Evolutionary conservation across 768 basidiomycete genomes (phyloP), one percentile per base, ranked within the genome.

Genomic region (Mycena pura): DNA sequence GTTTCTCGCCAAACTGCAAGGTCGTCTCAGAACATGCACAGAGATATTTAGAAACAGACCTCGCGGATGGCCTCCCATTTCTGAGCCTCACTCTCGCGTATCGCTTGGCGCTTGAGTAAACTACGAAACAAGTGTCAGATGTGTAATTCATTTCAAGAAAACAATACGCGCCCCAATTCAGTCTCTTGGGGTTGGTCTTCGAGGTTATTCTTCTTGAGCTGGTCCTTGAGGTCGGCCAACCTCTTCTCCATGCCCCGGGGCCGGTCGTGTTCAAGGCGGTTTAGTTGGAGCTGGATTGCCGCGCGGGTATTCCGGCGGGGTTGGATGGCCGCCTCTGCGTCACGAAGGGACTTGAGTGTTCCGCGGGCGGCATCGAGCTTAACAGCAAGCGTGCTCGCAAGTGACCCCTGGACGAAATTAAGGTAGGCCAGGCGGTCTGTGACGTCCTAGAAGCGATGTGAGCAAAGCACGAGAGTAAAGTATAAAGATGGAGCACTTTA

Each of bases 1-100:
- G 74, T 71, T 94, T 95, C 73, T 95, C 93, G 44, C 85, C 91
- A 58, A 89, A 95, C 92, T 94, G 54, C 2, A 52, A 38, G 43
- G 41, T 3, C 38, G 41, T 31, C 49, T 50, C 43, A 28, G 53
- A 36, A 53, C 41, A 39, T 49, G 47, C 34, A 22, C 31, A 13
- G n/a, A 6, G 19, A 28, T 21, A n/a, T 3, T 59, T 45, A 14
- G 29, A 39, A 27, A 67, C 69, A 54, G 68, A 91, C 92, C 85
- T 95, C 93, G 70, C 86, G 82, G 49, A 93, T 74, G 11, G 93
- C 93, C 40, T 89, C 85, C 92, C 93, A 95, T 66, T 92, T 93
- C 39, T 79, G 71, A 44, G 80, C 77, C 70, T 94, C 93, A 71
- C 90, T 91, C 68, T 93, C 91, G 49, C 81, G 78, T 50, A 93